Evolutionary conservation across 2,329 filamentous ascomycete genomes (phyloP).

Genomic region (Colletotrichum paranaense): DNA sequence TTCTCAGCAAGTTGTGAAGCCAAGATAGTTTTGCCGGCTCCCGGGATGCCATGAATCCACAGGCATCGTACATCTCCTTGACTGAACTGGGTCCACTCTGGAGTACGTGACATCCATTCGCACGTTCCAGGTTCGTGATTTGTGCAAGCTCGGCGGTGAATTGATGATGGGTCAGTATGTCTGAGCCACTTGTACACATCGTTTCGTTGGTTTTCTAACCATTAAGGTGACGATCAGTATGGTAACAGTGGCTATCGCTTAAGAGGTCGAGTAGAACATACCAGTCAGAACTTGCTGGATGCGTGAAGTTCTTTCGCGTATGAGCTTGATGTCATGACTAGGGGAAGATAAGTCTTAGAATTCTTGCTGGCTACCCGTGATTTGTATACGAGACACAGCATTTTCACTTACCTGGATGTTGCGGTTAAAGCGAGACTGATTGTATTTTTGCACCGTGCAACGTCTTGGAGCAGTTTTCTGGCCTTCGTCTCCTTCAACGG

Average conservation of each 20-base stretch:
- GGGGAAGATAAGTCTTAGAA: neutral
- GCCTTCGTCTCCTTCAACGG: neutral
- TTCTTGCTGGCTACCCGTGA: too few relatives aligned
- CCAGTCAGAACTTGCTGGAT: neutral
- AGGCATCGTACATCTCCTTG: neutral
- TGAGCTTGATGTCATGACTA: neutral
- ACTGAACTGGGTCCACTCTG: neutral
- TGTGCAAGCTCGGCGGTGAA: rapidly evolving
- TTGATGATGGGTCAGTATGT: neutral
- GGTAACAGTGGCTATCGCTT: neutral
- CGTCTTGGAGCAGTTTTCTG: neutral
- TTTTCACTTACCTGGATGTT: neutral
- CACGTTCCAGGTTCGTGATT: neutral
- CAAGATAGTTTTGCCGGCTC: neutral
- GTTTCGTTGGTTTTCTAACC: neutral
- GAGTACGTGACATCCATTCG: neutral
- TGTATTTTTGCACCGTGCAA: neutral
- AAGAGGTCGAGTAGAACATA: neutral
- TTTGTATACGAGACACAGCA: rapidly evolving
- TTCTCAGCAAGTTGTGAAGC: neutral
- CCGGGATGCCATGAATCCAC: constrained; percentile 5
- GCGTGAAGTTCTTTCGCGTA: neutral
- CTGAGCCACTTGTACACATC: neutral
- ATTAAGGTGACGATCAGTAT: neutral
- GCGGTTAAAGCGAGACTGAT: neutral